Percentiles rank a stretch among this genome's conserved stretches.
Evolutionary conservation across 75 land plant genomes (phyloP).

Genomic region (Larix kaempferi): DNA sequence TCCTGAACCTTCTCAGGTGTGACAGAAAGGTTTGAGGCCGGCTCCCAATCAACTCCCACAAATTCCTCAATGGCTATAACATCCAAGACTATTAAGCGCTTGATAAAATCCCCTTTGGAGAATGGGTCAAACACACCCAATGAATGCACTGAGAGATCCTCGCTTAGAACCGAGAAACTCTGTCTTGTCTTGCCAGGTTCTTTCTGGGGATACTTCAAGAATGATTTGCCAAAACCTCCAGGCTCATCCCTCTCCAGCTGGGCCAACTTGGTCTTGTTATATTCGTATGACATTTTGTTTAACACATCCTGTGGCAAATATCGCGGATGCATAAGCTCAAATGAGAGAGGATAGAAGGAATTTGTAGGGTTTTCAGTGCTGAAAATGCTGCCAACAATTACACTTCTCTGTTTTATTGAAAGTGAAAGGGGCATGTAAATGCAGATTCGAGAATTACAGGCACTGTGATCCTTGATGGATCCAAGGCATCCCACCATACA

Average conservation of each 20-base stretch:
- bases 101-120: constrained; percentile 9
- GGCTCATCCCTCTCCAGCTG: constrained; percentile 33
- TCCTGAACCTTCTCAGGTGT: neutral
- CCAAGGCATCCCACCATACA: constrained; percentile 79
- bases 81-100: constrained; percentile 6
- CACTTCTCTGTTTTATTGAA: constrained; percentile 59
- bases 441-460: constrained; percentile 37
- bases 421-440: constrained; percentile 46
- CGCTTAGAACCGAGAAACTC: constrained; percentile 32
- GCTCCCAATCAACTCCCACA: constrained; percentile 36
- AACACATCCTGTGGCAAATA: constrained; percentile 25
- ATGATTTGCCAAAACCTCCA: constrained; percentile 32
- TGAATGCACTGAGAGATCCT: constrained; percentile 50
- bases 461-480: neutral
- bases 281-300: constrained; percentile 32
- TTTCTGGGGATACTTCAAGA: constrained; percentile 48
- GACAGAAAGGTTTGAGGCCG: neutral
- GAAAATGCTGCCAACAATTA: constrained; percentile 47
- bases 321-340: constrained; percentile 22
- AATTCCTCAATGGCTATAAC: constrained; percentile 46
- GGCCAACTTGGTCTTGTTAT: constrained; percentile 38
- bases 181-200: constrained; percentile 10
- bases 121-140: constrained; percentile 19
- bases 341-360: constrained; percentile 46
- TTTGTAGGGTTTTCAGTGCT: constrained; percentile 7